These are phyloP conservation scores for Auriscalpium microsporum DNA, from an alignment of 768 basidiomycete species.

Conservation along the genomic window DNA sequence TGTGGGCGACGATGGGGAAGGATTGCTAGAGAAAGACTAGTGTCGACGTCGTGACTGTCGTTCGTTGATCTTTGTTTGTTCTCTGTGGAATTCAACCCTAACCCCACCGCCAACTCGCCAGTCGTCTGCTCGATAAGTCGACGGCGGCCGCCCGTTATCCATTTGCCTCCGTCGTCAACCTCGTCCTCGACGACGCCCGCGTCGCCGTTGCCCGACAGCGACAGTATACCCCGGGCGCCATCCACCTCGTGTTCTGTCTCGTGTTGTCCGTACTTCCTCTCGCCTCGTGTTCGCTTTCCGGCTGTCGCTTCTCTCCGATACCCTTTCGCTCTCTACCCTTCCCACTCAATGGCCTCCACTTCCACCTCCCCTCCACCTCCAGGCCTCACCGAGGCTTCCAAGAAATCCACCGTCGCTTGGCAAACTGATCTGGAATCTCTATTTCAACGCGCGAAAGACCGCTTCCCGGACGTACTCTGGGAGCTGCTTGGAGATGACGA, in stretches of 20 bases:
- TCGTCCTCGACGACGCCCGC: not conserved
- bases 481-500: constrained; percentile 46
- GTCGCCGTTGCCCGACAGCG: not conserved
- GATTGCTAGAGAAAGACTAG: not conserved
- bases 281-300: not conserved
- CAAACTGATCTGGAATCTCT: constrained; percentile 70
- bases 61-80: not conserved
- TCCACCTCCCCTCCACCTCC: constrained; percentile 29
- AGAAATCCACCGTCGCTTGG: constrained; percentile 66
- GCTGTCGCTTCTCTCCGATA: not conserved
- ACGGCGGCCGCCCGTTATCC: not conserved
- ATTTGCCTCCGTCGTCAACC: not conserved
- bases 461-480: constrained; percentile 98
- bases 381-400: constrained; percentile 55
- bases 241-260: not conserved
- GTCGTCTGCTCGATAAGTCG: not conserved
- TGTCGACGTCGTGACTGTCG: not conserved
- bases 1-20: not conserved
- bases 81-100: not conserved
- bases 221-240: not conserved
- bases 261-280: not conserved
- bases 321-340: not conserved
- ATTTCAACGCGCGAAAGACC: constrained; percentile 77
- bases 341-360: not conserved
- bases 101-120: not conserved